These are phyloP conservation scores for Chenopodium quinoa DNA, from an alignment of 148 eudicot species.

Conservation along the genomic window DNA sequence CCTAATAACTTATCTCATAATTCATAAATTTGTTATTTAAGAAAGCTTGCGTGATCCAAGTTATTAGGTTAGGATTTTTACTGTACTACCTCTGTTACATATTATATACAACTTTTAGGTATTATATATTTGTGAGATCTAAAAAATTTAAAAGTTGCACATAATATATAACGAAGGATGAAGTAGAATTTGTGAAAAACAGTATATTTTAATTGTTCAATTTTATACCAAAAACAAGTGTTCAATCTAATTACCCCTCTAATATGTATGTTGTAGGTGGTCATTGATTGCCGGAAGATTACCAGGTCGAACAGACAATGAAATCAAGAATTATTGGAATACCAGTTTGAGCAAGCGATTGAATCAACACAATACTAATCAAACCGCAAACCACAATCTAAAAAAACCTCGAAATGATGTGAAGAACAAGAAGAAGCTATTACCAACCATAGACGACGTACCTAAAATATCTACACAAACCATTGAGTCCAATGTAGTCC, in stretches of 20 bases:
- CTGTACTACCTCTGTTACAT: no score
- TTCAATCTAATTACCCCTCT: background rate
- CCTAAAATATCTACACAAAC: background rate
- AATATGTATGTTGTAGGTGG: conserved; percentile 29
- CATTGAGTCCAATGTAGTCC: conserved; percentile 23
- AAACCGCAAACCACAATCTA: background rate
- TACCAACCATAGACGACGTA: background rate
- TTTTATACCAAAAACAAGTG: no score
- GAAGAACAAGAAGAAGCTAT: conserved; percentile 7
- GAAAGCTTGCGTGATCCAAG: no score
- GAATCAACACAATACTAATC: conserved; percentile 2
- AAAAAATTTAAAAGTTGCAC: no score
- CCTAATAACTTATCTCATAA: no score
- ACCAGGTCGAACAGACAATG: conserved; percentile 52
- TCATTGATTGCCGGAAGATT: conserved; percentile 44
- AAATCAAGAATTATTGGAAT: conserved; percentile 48
- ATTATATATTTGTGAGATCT: no score
- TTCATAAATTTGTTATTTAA: no score
- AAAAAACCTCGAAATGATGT: conserved; percentile 15
- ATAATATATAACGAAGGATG: no score
- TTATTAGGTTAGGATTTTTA: no score
- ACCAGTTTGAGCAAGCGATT: conserved; percentile 39
- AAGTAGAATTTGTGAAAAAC: no score
- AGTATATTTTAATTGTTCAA: no score
- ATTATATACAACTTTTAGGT: no score